Percentiles rank a stretch among this genome's conserved stretches.
These are phyloP conservation scores for Schoenoplectus triqueter DNA, from an alignment of 202 grass and related monocot species.

Conservation along the genomic window DNA sequence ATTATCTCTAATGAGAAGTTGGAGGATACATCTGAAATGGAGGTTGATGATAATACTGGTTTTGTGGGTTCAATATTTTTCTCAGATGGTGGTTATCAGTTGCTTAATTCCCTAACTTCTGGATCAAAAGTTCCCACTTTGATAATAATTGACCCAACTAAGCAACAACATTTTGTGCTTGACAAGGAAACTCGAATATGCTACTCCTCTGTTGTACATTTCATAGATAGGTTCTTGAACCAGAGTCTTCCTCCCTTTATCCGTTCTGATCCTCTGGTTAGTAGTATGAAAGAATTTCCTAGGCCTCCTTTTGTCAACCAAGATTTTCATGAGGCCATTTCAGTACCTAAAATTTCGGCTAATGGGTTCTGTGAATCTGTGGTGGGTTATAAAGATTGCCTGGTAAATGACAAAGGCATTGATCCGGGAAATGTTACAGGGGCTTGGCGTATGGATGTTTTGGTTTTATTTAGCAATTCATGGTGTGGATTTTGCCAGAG, in stretches of 20 bases:
- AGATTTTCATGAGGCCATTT: constrained; percentile 86
- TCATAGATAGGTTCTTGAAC: constrained; percentile 76
- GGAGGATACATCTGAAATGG: constrained; percentile 4
- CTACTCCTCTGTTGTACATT: constrained; percentile 64
- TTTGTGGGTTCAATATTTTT: constrained; percentile 81
- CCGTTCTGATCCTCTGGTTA: constrained; percentile 41
- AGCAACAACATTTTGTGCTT: constrained; percentile 72
- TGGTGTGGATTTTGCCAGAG: constrained; percentile 98
- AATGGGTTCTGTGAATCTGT: constrained; percentile 70
- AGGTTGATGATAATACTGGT: constrained; percentile 36
- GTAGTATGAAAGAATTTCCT: constrained; percentile 64
- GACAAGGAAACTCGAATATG: constrained; percentile 61
- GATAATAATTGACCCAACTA: constrained; percentile 81
- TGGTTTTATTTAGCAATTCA: constrained; percentile 93
- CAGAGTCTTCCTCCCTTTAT: constrained; percentile 67
- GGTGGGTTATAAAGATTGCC: constrained; percentile 64
- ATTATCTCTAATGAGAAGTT: constrained; percentile 3
- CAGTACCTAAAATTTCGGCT: constrained; percentile 66
- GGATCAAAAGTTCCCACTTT: constrained; percentile 77
- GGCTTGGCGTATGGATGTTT: constrained; percentile 81
- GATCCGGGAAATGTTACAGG: constrained; percentile 45
- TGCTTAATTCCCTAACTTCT: constrained; percentile 72
- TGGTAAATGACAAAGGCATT: constrained; percentile 42
- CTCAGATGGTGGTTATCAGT: constrained; percentile 75
- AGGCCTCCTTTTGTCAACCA: constrained; percentile 90